Conservation (phyloP, 345 rosid genomes). For the Aegle marmelos region DNA sequence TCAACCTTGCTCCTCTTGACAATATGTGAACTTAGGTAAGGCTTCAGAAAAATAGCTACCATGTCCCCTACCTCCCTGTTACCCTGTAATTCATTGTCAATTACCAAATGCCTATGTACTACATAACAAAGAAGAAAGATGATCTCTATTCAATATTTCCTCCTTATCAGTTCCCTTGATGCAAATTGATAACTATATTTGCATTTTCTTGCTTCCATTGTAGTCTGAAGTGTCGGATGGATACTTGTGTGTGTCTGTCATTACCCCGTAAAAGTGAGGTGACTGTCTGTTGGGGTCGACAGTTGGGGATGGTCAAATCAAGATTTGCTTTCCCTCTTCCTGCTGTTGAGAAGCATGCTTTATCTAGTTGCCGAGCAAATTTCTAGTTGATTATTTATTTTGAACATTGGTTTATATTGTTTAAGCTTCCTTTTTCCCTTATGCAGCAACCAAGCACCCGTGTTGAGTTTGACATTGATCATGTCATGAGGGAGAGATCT, state of each 20-base stretch:
- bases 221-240: not conserved
- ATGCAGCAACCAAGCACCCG: conserved; percentile 42
- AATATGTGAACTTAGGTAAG: not conserved
- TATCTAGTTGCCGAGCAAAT: conserved; percentile 11
- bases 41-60: not conserved
- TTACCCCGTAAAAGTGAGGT: not conserved
- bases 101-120: not conserved
- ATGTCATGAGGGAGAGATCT: conserved; percentile 56
- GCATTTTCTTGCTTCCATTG: not conserved
- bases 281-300: not conserved
- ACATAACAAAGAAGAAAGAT: not conserved
- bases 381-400: not conserved
- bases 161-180: not conserved
- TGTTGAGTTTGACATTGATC: conserved; percentile 65
- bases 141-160: not conserved
- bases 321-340: not conserved
- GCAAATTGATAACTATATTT: not conserved
- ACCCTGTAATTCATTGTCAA: not conserved
- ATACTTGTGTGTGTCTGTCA: not conserved
- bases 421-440: conserved; percentile 16
- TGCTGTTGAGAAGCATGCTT: not conserved
- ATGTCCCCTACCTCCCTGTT: not conserved
- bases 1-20: not conserved
- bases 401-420: not conserved
- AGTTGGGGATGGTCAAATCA: not conserved